Evolutionary conservation across 257 asterid genomes (phyloP).

Genomic region (Solanum bulbocastanum): DNA sequence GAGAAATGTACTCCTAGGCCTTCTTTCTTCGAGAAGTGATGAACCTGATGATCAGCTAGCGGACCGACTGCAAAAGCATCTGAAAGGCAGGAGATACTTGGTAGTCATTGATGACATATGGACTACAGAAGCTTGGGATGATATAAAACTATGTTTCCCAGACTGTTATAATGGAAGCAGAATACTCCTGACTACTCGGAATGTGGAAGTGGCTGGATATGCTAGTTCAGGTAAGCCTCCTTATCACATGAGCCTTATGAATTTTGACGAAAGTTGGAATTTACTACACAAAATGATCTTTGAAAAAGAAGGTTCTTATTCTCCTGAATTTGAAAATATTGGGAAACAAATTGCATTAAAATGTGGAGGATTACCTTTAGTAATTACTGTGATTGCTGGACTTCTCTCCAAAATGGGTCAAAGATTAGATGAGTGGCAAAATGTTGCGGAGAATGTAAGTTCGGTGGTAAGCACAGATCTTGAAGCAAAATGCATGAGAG

Average conservation of each 20-base stretch:
- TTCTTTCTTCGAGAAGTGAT: not conserved
- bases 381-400: not conserved
- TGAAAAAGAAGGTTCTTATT: not conserved
- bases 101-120: slow-evolving; percentile 9
- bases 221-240: not conserved
- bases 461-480: not conserved
- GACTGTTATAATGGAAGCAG: not conserved
- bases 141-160: not conserved
- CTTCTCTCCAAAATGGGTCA: not conserved
- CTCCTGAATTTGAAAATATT: not conserved
- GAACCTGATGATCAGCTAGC: not conserved
- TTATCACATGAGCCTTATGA: not conserved
- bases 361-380: not conserved
- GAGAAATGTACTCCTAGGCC: not conserved
- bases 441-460: not conserved
- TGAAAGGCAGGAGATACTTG: not conserved
- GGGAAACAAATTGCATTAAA: slow-evolving; percentile 1
- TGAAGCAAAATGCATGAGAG: not conserved
- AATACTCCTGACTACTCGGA: slow-evolving; percentile 3
- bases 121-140: not conserved
- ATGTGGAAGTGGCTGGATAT: not conserved
- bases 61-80: not conserved
- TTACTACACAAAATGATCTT: not conserved
- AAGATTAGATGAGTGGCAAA: not conserved
- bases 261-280: not conserved